Evolutionary conservation across 164 flowering plant species (phyloP), one percentile per base, ranked within the genome.

Genomic region (Nymphaea thermarum): DNA sequence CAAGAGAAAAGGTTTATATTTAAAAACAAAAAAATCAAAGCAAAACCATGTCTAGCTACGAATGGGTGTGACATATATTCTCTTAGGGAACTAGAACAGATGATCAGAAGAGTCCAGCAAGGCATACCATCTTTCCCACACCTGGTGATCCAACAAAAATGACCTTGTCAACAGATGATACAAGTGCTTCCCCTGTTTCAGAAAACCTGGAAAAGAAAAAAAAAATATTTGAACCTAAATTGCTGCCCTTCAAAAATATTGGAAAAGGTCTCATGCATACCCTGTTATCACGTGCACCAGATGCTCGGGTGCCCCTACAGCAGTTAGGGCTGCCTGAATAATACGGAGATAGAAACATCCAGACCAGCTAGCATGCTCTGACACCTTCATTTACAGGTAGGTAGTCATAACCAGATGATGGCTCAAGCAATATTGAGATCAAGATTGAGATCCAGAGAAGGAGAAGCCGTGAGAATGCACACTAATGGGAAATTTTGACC

Each of bases 361-460:
- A 59, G 98, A 94, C 97, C 98, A 94, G 77, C 97, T 94, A 66
- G 98, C 98, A 85, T 91, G 88, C 77, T 94, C 98, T 69, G 98
- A 94, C 70, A 94, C 95, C 98, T 94, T 70, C 69, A 83, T 51
- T 69, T 59, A 55, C 2, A 47, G 2, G 55, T 47, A 47, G 55
- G 12, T 25, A 25, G 12, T 6, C 55, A 47, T 12, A 47, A 47
- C 12, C 7, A 47, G 55, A 7, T 47, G 55, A 47, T 47, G 36
- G 36, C 36, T 25, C 36, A 25, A 25, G 1, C 36, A 25, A 25
- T 1, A 25, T 25, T 25, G 36, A 25, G 36, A 25, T 25, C 36
- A 25, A 25, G 36, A 25, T 25, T 25, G 36, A 25, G 36, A 25
- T 25, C 36, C 36, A 25, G 1, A 25, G 36, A 25, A 25, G 36